Base-by-base conservation (phyloP, 805 yeast genomes). In the Candida argentea region DNA sequence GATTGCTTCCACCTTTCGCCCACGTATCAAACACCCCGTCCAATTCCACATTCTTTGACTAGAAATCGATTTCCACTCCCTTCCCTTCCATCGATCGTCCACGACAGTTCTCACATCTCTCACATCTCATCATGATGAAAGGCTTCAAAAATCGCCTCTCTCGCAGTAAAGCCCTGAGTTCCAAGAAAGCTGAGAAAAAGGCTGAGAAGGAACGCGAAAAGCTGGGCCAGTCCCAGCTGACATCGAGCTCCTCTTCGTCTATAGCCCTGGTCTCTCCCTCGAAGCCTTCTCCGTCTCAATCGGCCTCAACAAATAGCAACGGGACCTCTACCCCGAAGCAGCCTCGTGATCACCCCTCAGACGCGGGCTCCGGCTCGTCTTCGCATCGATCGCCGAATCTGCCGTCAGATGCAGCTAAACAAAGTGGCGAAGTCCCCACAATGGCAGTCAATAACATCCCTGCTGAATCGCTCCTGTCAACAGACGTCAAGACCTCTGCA, bases 101-200 rank as follows among this genome's bases (percentile, higher is more conserved):
- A 24, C 14, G 17, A 8, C n/a, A 12, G 27, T 13, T 22, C 16
- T 16, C 20, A 13, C 12, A 15, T 5, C 14, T 19, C 16, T 20
- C 27, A 21, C 19, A 10, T 28, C 36, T 36, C 52, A 71, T 63
- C 44, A 76, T 76, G 84, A 76, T 76, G 82, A 76, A 74, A 57
- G 82, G 82, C 16, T 75, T 76, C 52, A 76, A 74, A 46, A 80
- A 76, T 46, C 51, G 66, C 37, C 65, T 61, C 42, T 55, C 66
- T 12, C 51, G 67, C 25, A 58, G 57, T 42, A 55, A 63, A 51
- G 41, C 42, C 49, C 48, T 47, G 49, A 27, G 48, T 38, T 29
- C 44, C 15, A 56, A 56, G 24, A 54, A 53, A 36, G 56, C 56
- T 32, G 60, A 65, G 39, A 61, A 59, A 39, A 55, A 54, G 20